Evolutionary conservation across 805 yeast species (phyloP).

Genomic region (Metschnikowia similis): DNA sequence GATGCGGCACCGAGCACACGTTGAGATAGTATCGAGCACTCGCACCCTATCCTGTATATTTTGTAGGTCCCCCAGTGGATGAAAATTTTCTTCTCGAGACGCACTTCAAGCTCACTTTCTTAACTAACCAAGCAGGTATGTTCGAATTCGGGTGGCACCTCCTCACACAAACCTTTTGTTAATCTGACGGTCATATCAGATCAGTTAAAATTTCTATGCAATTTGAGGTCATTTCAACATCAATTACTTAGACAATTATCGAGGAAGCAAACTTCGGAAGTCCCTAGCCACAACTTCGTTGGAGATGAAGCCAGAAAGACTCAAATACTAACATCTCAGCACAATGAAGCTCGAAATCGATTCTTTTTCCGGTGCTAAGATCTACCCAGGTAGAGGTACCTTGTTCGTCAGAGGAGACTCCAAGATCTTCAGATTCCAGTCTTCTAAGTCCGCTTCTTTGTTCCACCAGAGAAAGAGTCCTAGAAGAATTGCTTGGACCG

Average conservation of each 20-base stretch:
- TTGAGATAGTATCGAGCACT: not conserved
- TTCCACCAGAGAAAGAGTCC: slow-evolving; percentile 99
- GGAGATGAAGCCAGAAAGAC: not conserved
- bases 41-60: slow-evolving; percentile 15
- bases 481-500: slow-evolving; percentile 99
- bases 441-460: slow-evolving; percentile 94
- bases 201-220: not conserved
- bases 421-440: slow-evolving; percentile 98
- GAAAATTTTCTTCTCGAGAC: slow-evolving; percentile 17
- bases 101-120: slow-evolving; percentile 14
- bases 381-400: slow-evolving; percentile 99
- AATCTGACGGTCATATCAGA: not conserved
- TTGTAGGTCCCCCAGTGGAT: slow-evolving; percentile 12
- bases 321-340: slow-evolving; percentile 30
- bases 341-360: slow-evolving; percentile 99
- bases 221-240: not conserved
- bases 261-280: not conserved
- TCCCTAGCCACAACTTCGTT: not conserved
- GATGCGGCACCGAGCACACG: not conserved
- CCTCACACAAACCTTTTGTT: not conserved
- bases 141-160: slow-evolving; percentile 3
- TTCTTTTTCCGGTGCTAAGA: slow-evolving; percentile 98
- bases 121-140: slow-evolving; percentile 19
- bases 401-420: slow-evolving; percentile 99
- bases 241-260: not conserved